A percentile compares a stretch with the other conserved stretches of the same genome.
These are phyloP conservation scores for Aspergillus brasiliensis DNA, from an alignment of 2,329 filamentous ascomycete genomes.

Conservation along the genomic window DNA sequence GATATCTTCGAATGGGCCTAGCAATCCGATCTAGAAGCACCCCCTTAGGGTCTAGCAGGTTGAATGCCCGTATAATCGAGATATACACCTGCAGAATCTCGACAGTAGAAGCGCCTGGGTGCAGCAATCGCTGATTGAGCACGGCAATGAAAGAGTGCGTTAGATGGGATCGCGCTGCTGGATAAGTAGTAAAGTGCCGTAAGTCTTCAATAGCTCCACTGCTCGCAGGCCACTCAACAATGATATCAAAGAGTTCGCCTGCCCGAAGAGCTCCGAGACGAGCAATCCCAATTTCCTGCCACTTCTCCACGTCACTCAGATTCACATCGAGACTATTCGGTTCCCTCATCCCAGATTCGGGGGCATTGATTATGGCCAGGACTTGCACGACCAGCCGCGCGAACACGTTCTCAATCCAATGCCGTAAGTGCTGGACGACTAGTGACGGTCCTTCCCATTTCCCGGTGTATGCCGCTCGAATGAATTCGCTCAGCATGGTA, in stretches of 20 bases:
- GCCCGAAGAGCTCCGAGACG: slow-evolving; percentile 59
- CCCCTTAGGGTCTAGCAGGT: slow-evolving; percentile 64
- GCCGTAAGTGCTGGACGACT: slow-evolving; percentile 52
- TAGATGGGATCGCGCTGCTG: slow-evolving; percentile 57
- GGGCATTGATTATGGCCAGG: slow-evolving; percentile 43
- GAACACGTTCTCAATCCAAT: slow-evolving; percentile 60
- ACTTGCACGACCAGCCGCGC: slow-evolving; percentile 54
- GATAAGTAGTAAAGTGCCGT: slow-evolving; percentile 57
- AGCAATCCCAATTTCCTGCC: slow-evolving; percentile 58
- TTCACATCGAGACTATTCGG: slow-evolving; percentile 35
- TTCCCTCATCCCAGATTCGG: slow-evolving; percentile 24
- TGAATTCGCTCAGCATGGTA: slow-evolving; percentile 58
- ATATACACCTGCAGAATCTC: slow-evolving; percentile 70
- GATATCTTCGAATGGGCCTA: slow-evolving; percentile 63
- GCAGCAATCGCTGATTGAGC: slow-evolving; percentile 58
- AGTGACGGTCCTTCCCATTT: slow-evolving; percentile 57
- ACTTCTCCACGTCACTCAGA: slow-evolving; percentile 52
- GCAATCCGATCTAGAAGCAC: slow-evolving; percentile 68
- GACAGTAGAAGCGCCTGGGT: slow-evolving; percentile 66
- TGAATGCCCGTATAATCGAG: slow-evolving; percentile 66
- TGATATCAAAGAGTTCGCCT: slow-evolving; percentile 62
- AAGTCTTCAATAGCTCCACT: slow-evolving; percentile 63
- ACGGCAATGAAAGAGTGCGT: slow-evolving; percentile 57
- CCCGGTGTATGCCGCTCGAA: slow-evolving; percentile 58
- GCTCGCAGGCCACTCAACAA: slow-evolving; percentile 63